phyloP scores from a whole-genome alignment of 768 basidiomycete species.

The Aureoboletus auriporus region DNA sequence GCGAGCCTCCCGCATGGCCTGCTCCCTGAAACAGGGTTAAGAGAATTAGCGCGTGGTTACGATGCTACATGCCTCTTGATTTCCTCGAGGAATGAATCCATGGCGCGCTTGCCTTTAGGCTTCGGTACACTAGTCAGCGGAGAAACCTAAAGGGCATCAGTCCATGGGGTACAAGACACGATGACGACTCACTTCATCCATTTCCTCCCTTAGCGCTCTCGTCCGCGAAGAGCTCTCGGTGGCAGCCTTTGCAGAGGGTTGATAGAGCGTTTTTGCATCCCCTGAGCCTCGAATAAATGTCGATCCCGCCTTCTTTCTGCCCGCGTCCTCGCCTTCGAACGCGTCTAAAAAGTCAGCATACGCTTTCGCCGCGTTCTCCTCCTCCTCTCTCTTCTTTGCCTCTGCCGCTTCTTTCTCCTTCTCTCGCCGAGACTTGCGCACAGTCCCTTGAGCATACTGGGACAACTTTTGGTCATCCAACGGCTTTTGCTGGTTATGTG shows the following conservation, averaged over 20 bases:
- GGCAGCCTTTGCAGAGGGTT: slow-evolving; percentile 35
- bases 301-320: slow-evolving; percentile 44
- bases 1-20: slow-evolving; percentile 85
- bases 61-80: slow-evolving; percentile 71
- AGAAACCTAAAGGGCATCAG: slow-evolving; percentile 40
- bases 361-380: slow-evolving; percentile 71
- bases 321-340: slow-evolving; percentile 69
- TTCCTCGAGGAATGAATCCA: slow-evolving; percentile 95
- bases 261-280: slow-evolving; percentile 34
- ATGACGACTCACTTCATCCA: slow-evolving; percentile 29
- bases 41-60: neutral
- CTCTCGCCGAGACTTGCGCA: slow-evolving; percentile 86
- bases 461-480: slow-evolving; percentile 83
- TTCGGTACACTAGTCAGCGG: slow-evolving; percentile 57
- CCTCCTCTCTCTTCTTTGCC: slow-evolving; percentile 81
- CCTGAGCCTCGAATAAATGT: slow-evolving; percentile 65
- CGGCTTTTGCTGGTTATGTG: slow-evolving; percentile 70
- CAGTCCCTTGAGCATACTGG: slow-evolving; percentile 81
- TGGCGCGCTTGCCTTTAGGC: slow-evolving; percentile 91
- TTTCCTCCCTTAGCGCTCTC: slow-evolving; percentile 29
- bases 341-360: slow-evolving; percentile 83
- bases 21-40: slow-evolving; percentile 59
- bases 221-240: slow-evolving; percentile 29
- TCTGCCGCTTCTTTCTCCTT: slow-evolving; percentile 92
- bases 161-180: neutral